Evolutionary conservation across 2,329 filamentous ascomycete genomes (phyloP).

Genomic region (Fusarium sp.): DNA sequence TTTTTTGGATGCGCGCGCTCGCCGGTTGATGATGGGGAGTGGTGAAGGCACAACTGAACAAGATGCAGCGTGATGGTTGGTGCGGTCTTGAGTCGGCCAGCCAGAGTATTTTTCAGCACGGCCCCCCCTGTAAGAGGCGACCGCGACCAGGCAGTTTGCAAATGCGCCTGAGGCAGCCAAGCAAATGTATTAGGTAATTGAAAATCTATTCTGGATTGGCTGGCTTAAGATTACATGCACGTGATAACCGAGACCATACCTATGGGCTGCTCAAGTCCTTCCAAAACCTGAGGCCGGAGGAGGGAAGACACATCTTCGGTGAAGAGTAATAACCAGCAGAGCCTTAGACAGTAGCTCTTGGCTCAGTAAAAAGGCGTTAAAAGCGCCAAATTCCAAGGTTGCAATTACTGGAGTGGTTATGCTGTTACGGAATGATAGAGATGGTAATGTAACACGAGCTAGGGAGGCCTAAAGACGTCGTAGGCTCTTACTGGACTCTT

Average conservation of each 20-base stretch:
- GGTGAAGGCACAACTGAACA: slow-evolving; percentile 62
- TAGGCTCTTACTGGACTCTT: slow-evolving; percentile 3
- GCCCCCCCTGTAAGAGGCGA: slow-evolving; percentile 45
- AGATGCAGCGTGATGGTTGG: slow-evolving; percentile 61
- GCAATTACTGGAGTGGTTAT: slow-evolving; percentile 2
- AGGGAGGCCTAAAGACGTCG: not conserved
- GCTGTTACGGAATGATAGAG: slow-evolving; percentile 27
- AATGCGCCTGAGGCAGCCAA: slow-evolving; percentile 37
- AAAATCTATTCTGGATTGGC: not conserved
- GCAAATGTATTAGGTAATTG: slow-evolving; percentile 28
- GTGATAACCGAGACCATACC: slow-evolving; percentile 25
- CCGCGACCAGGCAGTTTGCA: slow-evolving; percentile 39
- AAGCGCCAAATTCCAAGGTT: not conserved
- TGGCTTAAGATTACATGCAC: slow-evolving; percentile 26
- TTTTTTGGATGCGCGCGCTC: slow-evolving; percentile 70
- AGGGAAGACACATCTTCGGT: not conserved
- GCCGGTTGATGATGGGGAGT: slow-evolving; percentile 62
- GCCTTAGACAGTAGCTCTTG: not conserved
- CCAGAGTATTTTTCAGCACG: slow-evolving; percentile 58
- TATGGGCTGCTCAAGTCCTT: not conserved
- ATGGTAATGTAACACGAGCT: slow-evolving; percentile 21
- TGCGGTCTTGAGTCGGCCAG: slow-evolving; percentile 51
- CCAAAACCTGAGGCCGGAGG: not conserved
- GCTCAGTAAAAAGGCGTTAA: slow-evolving; percentile 7
- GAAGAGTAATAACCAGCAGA: not conserved